These are phyloP conservation scores for Trichoderma sp. DNA, from an alignment of 2,329 filamentous ascomycete species.

Conservation along the genomic window DNA sequence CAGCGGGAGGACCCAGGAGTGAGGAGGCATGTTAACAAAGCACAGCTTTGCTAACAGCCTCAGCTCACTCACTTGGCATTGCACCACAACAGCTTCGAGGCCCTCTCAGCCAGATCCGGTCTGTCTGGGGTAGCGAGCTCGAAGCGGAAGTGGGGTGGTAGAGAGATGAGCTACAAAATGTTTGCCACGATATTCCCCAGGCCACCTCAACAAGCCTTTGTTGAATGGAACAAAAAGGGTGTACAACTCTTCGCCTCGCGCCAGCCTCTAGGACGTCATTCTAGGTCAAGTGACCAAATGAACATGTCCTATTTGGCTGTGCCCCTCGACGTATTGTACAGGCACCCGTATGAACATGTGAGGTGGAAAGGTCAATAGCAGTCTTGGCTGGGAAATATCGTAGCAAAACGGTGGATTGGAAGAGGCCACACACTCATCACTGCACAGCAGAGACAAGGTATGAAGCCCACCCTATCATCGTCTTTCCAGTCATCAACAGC, in stretches of 20 bases:
- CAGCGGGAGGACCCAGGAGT: conserved; percentile 24
- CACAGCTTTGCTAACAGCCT: conserved; percentile 23
- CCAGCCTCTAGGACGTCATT: background rate
- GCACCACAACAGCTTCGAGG: conserved; percentile 19
- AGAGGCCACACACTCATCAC: conserved; percentile 25
- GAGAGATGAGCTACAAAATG: conserved; percentile 28
- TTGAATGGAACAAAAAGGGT: background rate
- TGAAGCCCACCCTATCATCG: conserved; percentile 32
- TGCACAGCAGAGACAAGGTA: conserved; percentile 34
- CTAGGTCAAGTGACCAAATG: background rate
- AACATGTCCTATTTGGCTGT: background rate
- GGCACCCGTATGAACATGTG: background rate
- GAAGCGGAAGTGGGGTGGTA: conserved; percentile 21
- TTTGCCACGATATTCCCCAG: conserved; percentile 3
- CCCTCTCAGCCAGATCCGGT: conserved; percentile 20
- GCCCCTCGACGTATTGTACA: conserved; percentile 4
- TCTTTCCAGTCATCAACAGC: conserved; percentile 28
- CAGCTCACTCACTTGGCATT: conserved; percentile 23
- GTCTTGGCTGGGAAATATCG: background rate
- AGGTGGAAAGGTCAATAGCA: background rate
- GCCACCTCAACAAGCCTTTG: background rate
- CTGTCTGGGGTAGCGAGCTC: background rate
- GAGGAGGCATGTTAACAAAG: conserved; percentile 24
- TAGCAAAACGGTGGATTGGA: conserved; percentile 16
- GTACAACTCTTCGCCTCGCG: background rate